Conservation (phyloP, 192 early-diverging fungal species). For the Gaertneriomyces sp. region DNA sequence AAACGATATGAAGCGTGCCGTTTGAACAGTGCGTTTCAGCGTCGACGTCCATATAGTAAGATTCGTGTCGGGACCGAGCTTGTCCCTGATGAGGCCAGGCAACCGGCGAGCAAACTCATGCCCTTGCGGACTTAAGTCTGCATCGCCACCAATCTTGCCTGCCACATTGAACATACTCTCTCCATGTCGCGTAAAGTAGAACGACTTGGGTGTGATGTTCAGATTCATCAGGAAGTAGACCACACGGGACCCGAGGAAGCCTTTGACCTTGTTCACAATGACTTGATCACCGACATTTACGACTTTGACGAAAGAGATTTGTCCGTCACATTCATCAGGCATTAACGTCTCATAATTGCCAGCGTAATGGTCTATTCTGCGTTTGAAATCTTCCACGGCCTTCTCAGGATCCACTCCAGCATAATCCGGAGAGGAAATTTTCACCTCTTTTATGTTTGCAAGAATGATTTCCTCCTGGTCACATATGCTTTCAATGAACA, state of each 20-base stretch:
- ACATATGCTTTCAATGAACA: constrained; percentile 97
- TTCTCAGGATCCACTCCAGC: constrained; percentile 73
- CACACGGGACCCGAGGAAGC: constrained; percentile 93
- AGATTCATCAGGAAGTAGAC: constrained; percentile 99
- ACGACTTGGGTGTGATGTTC: constrained; percentile 89
- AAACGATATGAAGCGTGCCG: constrained; percentile 71
- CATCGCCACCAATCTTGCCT: constrained; percentile 94
- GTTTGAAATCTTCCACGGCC: constrained; percentile 88
- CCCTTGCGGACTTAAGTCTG: constrained; percentile 81
- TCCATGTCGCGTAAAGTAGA: constrained; percentile 80
- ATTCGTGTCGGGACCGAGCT: constrained; percentile 56
- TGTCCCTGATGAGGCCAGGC: constrained; percentile 72
- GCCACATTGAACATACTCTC: constrained; percentile 91
- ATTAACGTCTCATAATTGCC: constrained; percentile 84
- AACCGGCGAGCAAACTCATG: constrained; percentile 78
- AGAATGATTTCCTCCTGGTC: constrained; percentile 83
- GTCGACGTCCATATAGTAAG: constrained; percentile 93
- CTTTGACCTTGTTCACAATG: constrained; percentile 90
- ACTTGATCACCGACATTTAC: constrained; percentile 87
- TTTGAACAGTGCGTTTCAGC: constrained; percentile 88
- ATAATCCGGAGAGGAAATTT: constrained; percentile 93
- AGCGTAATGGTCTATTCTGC: constrained; percentile 89
- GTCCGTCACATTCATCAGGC: constrained; percentile 45
- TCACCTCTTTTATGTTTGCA: constrained; percentile 93
- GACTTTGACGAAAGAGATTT: constrained; percentile 85